Evolutionary conservation across 768 basidiomycete genomes (phyloP).

Genomic region (Steccherinum ochraceum): DNA sequence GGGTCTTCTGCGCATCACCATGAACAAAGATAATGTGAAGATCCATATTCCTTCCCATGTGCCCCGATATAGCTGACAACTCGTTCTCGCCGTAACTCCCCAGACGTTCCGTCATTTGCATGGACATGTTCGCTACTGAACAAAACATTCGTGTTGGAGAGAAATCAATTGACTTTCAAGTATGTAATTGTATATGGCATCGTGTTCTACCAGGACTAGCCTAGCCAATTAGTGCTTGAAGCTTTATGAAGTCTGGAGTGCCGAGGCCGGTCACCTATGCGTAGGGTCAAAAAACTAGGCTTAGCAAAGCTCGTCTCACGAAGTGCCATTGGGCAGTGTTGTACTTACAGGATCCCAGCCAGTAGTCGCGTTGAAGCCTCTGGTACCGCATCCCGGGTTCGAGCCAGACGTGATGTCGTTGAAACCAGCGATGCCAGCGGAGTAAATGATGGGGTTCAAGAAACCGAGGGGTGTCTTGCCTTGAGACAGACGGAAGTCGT

Average conservation of each 20-base stretch:
- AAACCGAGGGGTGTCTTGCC: constrained; percentile 31
- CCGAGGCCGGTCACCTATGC: constrained; percentile 23
- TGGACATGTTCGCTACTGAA: too few species aligned
- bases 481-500: constrained; percentile 28
- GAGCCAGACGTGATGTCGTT: constrained; percentile 51
- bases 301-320: background rate
- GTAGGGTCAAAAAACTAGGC: background rate
- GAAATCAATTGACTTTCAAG: too few species aligned
- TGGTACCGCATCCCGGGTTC: constrained; percentile 58
- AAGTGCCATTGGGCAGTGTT: background rate
- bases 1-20: background rate
- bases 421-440: constrained; percentile 20
- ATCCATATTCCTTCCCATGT: background rate
- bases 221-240: constrained; percentile 18
- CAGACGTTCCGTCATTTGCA: background rate
- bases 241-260: constrained; percentile 24
- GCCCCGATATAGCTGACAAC: background rate
- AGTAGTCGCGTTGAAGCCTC: constrained; percentile 32
- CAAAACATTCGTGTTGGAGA: too few species aligned
- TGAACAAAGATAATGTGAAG: background rate
- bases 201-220: too few species aligned
- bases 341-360: constrained; percentile 52
- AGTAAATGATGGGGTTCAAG: constrained; percentile 32
- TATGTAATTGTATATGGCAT: too few species aligned
- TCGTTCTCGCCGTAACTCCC: background rate